These are phyloP conservation scores for Climacium dendroides DNA, from an alignment of 225 moss, liverwort and hornwort species.

Conservation along the genomic window DNA sequence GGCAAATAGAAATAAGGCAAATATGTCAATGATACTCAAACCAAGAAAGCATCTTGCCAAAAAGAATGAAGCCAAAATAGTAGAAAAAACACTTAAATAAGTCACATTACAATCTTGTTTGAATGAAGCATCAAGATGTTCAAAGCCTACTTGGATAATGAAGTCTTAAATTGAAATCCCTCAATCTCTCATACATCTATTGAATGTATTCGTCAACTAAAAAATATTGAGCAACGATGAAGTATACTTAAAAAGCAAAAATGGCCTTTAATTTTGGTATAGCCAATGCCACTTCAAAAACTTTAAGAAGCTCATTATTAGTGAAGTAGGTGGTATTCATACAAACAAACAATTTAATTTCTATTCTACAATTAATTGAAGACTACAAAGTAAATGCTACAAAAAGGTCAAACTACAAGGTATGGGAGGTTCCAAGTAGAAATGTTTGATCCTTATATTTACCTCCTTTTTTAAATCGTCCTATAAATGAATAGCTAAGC, in stretches of 20 bases:
- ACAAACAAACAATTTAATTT: background rate
- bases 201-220: rapidly evolving
- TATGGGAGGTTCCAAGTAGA: too few species aligned
- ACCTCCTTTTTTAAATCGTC: too few species aligned
- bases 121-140: background rate
- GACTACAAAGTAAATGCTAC: too few species aligned
- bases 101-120: background rate
- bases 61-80: background rate
- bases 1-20: background rate
- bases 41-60: background rate
- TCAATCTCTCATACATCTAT: background rate
- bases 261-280: background rate
- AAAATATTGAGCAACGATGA: background rate
- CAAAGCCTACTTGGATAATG: background rate
- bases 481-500: too few species aligned
- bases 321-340: background rate
- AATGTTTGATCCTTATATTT: too few species aligned
- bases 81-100: background rate
- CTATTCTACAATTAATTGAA: background rate
- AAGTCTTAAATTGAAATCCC: background rate
- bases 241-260: background rate
- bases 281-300: background rate
- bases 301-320: background rate
- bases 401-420: too few species aligned
- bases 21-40: background rate